Percentiles rank a stretch among this genome's conserved stretches.
These are phyloP conservation scores for Tirmania nivea DNA, from an alignment of 495 filamentous ascomycete species.

Conservation along the genomic window DNA sequence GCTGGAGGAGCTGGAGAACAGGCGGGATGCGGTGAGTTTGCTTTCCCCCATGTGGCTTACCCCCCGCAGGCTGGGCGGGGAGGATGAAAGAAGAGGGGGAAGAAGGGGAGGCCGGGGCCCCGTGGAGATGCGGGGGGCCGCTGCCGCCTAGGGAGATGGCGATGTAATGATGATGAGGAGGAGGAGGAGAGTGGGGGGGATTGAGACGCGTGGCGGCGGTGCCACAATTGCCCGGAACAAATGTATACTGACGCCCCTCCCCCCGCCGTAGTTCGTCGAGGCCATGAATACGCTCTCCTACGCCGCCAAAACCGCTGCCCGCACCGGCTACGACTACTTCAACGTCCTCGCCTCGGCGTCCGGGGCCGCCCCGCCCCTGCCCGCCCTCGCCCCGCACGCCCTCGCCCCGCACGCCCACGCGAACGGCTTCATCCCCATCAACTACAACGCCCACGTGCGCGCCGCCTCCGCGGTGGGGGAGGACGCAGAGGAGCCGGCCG, in stretches of 20 bases:
- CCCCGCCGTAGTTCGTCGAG: constrained; percentile 10
- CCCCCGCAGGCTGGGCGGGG: background rate
- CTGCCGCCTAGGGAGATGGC: background rate
- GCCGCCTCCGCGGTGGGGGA: background rate
- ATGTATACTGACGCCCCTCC: too few relatives aligned
- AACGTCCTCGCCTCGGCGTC: constrained; percentile 6
- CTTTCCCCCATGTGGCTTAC: constrained; percentile 1
- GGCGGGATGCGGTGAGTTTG: constrained; percentile 7
- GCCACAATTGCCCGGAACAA: too few relatives aligned
- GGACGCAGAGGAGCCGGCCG: constrained; percentile 9
- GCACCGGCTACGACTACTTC: constrained; percentile 11
- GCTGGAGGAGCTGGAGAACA: background rate
- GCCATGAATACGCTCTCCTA: constrained; percentile 16
- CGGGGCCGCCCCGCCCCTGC: background rate
- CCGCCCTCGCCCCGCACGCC: too few relatives aligned
- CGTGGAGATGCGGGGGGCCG: background rate
- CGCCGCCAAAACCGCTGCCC: constrained; percentile 14
- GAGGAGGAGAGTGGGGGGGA: too few relatives aligned
- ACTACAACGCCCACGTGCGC: background rate
- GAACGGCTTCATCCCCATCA: background rate
- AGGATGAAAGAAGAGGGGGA: too few relatives aligned
- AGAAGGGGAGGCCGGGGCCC: too few relatives aligned
- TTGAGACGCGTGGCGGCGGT: too few relatives aligned
- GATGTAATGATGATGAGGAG: background rate
- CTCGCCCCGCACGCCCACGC: background rate